Base-by-base conservation (phyloP, 495 filamentous ascomycete genomes). In the Rhypophila decipiens region DNA sequence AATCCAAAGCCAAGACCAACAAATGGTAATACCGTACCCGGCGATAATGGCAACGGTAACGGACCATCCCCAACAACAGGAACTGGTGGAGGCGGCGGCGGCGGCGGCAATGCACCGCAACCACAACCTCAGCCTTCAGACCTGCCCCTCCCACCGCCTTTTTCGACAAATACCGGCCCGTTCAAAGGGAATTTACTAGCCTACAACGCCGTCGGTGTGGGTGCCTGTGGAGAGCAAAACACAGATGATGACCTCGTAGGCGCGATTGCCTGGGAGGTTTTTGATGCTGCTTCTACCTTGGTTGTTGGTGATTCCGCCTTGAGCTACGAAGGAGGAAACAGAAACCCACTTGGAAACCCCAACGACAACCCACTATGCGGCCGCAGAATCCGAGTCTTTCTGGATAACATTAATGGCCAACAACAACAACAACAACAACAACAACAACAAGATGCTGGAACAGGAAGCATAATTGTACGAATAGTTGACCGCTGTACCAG, bases 181-280 rank as follows among this genome's bases (percentile, higher is more conserved):
- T 80, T 81, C 57, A 75, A 66, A 17, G 87, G 85, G 39, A 80
- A 88, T 42, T 56, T 88, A 29, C 90, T 85, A 0, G 89, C 83
- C 68, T 90, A 86, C 58, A 66, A 61, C 18, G 76, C 85, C 4
- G 83, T 64, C 0, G 69, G n/a, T n/a, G n/a, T 89, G 2, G 87
- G 87, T 15, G 78, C 86, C 1, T 94, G 88, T 56, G 87, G 87
- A 2, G 68, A 74, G 20, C 72, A 64, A 8, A 79, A 71, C 33
- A 67, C 58, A 0, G 60, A 60, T 9, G 66, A 56, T 11, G 82
- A 87, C 24, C 46, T 68, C 17, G 75, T 89, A n/a, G 80, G 79
- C 17, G 80, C 85, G 1, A 70, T 91, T 0, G 83, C 80, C 1
- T 78, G 83, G 54, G 58, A 76, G 21, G 58, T 88, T 2, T 94